Conservation (phyloP, 495 filamentous ascomycete species). For the Penicillium ucsense region DNA sequence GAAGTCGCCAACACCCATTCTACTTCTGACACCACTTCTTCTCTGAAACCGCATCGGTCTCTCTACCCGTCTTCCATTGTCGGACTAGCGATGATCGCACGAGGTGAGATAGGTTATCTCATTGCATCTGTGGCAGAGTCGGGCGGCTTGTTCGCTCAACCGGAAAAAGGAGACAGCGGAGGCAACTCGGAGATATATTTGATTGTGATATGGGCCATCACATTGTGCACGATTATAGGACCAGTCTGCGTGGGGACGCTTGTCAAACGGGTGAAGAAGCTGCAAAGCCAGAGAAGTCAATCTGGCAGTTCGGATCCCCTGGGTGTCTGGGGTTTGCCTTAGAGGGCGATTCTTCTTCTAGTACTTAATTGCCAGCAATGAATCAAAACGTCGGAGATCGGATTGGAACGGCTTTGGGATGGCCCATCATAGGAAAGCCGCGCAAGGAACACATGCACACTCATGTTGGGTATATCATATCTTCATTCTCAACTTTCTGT, state of each 20-base stretch:
- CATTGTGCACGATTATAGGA: conserved; percentile 65
- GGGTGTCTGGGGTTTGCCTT: conserved; percentile 28
- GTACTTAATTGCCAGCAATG: too few species aligned
- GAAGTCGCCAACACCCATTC: background rate
- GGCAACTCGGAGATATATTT: conserved; percentile 45
- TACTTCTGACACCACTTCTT: background rate
- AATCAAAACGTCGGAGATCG: too few species aligned
- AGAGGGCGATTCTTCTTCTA: background rate
- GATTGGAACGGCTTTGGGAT: too few species aligned
- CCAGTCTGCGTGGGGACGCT: conserved; percentile 58
- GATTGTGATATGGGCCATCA: conserved; percentile 64
- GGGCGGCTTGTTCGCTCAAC: conserved; percentile 42
- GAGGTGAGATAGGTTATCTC: conserved; percentile 72
- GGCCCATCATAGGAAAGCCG: too few species aligned
- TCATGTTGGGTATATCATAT: too few species aligned
- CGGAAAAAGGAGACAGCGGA: conserved; percentile 2
- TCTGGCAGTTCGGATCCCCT: conserved; percentile 20
- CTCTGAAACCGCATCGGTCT: conserved; percentile 38
- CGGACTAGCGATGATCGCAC: conserved; percentile 57
- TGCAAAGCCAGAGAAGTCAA: conserved; percentile 18
- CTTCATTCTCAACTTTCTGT: background rate
- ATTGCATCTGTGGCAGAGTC: conserved; percentile 61
- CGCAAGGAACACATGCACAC: too few species aligned
- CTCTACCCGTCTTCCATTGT: conserved; percentile 52
- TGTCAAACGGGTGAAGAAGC: conserved; percentile 36